Evolutionary conservation across 345 rosid genomes (phyloP).

Genomic region (Euphorbia peplus): DNA sequence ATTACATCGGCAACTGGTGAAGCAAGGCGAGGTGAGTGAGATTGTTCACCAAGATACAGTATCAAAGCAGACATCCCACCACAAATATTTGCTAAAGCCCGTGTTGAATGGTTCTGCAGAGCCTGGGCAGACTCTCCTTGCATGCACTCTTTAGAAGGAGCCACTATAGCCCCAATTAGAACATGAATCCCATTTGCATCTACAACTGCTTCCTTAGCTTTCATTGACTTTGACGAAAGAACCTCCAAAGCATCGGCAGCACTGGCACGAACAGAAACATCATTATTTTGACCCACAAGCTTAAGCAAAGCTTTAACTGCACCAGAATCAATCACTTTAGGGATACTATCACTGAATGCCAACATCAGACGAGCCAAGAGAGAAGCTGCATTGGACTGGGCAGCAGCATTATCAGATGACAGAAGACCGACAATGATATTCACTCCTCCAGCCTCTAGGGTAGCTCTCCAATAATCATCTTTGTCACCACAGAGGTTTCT

Average conservation of each 20-base stretch:
- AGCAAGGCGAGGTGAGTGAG: conserved; percentile 64
- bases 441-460: conserved; percentile 70
- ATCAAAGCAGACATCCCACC: conserved; percentile 75
- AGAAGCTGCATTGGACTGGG: conserved; percentile 88
- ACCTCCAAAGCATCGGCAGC: conserved; percentile 84
- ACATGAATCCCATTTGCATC: conserved; percentile 64
- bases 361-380: conserved; percentile 73
- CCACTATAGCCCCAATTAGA: conserved; percentile 73
- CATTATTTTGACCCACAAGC: conserved; percentile 54
- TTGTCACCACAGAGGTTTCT: conserved; percentile 80
- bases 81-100: conserved; percentile 67
- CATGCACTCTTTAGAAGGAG: conserved; percentile 75
- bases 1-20: conserved; percentile 75
- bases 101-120: conserved; percentile 67
- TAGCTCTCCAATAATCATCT: conserved; percentile 69
- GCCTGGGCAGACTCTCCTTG: conserved; percentile 56
- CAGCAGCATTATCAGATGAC: conserved; percentile 64
- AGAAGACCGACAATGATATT: conserved; percentile 68
- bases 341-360: conserved; percentile 57
- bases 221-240: conserved; percentile 59
- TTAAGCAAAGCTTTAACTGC: conserved; percentile 61
- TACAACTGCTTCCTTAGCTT: conserved; percentile 54
- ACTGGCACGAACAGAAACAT: conserved; percentile 60
- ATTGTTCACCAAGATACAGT: conserved; percentile 58
- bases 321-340: conserved; percentile 70